These are phyloP conservation scores for Prinsepia uniflora DNA, from an alignment of 306 rosid species.

Conservation along the genomic window DNA sequence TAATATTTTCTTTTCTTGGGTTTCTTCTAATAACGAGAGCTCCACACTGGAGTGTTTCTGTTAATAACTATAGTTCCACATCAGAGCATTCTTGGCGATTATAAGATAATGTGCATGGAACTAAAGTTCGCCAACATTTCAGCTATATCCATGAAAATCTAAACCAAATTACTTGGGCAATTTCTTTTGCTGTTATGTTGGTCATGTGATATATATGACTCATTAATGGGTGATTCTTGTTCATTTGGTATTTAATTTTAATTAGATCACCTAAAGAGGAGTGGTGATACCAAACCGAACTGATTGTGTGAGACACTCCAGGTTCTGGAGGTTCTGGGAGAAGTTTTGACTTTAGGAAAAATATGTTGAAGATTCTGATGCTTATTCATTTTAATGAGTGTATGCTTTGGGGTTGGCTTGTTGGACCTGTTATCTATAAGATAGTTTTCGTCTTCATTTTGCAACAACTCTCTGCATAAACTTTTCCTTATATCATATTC, in stretches of 20 bases:
- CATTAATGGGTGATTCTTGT: not conserved
- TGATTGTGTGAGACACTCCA: slow-evolving; percentile 7
- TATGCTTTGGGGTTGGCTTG: not conserved
- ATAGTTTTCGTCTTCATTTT: not conserved
- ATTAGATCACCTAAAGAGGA: not conserved
- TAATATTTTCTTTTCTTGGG: not conserved
- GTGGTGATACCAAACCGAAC: not conserved
- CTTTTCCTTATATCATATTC: not conserved
- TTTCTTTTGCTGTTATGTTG: not conserved
- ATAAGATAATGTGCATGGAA: not conserved
- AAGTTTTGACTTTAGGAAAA: not conserved
- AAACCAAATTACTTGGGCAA: not conserved
- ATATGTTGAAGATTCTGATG: not conserved
- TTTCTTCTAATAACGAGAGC: not conserved
- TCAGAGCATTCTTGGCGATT: not conserved
- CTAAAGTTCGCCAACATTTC: not conserved
- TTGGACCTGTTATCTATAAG: not conserved
- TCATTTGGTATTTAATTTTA: not conserved
- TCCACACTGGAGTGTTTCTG: not conserved
- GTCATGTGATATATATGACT: not conserved
- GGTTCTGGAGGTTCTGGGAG: not conserved
- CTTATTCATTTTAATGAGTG: slow-evolving; percentile 1
- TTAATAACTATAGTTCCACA: not conserved
- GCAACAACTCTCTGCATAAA: not conserved
- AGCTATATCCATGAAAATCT: not conserved